A percentile compares a stretch with the other conserved stretches of the same genome.
Conservation (phyloP, 805 yeast genomes). For the Kodamaea leandrae region DNA sequence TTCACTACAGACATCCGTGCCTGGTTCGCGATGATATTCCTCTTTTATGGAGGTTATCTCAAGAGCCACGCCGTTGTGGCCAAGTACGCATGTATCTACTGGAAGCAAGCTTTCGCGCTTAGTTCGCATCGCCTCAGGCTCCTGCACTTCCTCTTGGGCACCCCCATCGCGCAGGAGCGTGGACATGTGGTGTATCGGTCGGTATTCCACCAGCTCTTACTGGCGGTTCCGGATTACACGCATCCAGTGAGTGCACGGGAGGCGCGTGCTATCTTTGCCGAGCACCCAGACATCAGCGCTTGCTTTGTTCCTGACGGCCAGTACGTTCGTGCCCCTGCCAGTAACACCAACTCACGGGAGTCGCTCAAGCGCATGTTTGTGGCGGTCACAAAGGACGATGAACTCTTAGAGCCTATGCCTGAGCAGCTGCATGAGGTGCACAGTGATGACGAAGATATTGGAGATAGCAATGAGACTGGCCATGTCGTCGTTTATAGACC, state of each 20-base stretch:
- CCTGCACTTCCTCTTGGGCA: slow-evolving; percentile 76
- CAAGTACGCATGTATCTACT: slow-evolving; percentile 47
- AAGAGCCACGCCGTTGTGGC: slow-evolving; percentile 6
- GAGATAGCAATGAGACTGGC: slow-evolving; percentile 47
- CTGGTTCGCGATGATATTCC: slow-evolving; percentile 15
- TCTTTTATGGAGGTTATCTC: too few relatives aligned
- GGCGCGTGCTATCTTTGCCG: slow-evolving; percentile 43
- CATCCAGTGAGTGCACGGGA: slow-evolving; percentile 52
- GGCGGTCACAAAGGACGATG: slow-evolving; percentile 78
- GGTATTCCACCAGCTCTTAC: slow-evolving; percentile 41
- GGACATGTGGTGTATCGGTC: slow-evolving; percentile 64
- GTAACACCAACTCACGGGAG: slow-evolving; percentile 69
- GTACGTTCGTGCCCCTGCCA: slow-evolving; percentile 82
- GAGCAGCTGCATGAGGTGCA: slow-evolving; percentile 45
- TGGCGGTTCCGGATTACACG: slow-evolving; percentile 51
- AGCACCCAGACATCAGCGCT: slow-evolving; percentile 42
- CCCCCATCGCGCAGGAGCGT: slow-evolving; percentile 61
- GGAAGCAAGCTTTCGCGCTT: slow-evolving; percentile 59
- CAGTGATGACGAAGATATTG: slow-evolving; percentile 32
- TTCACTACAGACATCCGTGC: neutral
- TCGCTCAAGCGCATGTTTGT: slow-evolving; percentile 68
- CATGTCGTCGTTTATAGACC: slow-evolving; percentile 75
- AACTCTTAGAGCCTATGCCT: slow-evolving; percentile 35
- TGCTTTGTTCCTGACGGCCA: slow-evolving; percentile 79
- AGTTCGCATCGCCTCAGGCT: slow-evolving; percentile 60